Conservation (phyloP, 208 protist species). For the Acanthamoeba lenticulata region DNA sequence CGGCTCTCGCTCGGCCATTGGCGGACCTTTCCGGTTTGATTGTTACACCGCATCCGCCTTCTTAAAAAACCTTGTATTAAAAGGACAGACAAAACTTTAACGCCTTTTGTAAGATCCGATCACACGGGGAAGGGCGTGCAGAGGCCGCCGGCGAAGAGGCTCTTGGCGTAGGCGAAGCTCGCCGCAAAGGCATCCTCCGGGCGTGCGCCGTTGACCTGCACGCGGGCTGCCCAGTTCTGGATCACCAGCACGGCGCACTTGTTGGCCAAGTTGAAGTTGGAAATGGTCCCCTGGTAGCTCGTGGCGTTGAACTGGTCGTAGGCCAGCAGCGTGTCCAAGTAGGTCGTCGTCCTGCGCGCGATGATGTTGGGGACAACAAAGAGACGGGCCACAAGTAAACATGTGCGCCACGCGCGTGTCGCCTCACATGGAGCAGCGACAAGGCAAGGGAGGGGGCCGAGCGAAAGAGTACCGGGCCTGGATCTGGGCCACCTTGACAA, state of each 20-base stretch:
- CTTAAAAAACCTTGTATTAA: too few species aligned
- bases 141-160: neutral
- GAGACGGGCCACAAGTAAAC: neutral
- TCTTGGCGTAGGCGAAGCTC: neutral
- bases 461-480: neutral
- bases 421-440: neutral
- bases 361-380: neutral
- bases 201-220: neutral
- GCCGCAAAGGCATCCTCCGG: neutral
- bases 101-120: too few species aligned
- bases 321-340: neutral
- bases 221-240: neutral
- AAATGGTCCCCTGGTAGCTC: neutral
- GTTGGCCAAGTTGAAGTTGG: neutral
- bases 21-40: too few species aligned
- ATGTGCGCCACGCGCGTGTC: neutral
- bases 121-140: conserved; percentile 13
- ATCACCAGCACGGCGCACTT: neutral
- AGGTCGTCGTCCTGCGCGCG: neutral
- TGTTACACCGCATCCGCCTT: too few species aligned
- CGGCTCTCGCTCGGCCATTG: too few species aligned
- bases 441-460: neutral
- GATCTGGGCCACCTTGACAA: conserved; percentile 1
- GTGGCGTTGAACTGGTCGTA: conserved; percentile 26
- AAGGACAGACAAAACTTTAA: too few species aligned